Base-by-base conservation (phyloP, 2,329 filamentous ascomycete genomes). In the Claviceps digitariae region DNA sequence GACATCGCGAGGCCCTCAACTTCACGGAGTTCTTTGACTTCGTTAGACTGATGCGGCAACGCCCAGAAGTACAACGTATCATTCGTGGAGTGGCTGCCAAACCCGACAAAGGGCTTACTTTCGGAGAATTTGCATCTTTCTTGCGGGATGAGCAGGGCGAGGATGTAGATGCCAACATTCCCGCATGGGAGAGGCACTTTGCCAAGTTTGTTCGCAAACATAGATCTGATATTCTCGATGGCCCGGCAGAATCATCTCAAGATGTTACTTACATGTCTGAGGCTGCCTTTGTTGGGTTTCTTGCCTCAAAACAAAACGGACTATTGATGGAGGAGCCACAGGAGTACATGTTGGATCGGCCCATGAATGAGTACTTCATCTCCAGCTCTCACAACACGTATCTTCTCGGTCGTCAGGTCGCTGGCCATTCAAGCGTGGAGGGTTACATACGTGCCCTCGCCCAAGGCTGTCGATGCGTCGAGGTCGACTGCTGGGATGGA, bases 321-420 rank as follows among this genome's bases (percentile, higher is more conserved):
- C 76, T 86, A 2, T 77, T 89, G 44, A 70, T 77, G 29, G 77
- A 78, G 44, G 75, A 78, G 56, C 77, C 80, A n/a, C 69, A 78
- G 13, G 71, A 81, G 29, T 81, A 82, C 53, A 73, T 73, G 6
- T 80, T 96, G 52, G 83, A 95, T 63, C 82, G 87, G 25, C 93
- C 93, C 0, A 74, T 97, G 66, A 95, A 95, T 65, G 91, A 97
- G 65, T 98, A 98, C 69, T 96, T 90, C 73, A 93, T 98, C 59
- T 97, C 91, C 1, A 96, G 90, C 72, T 97, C 93, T 1, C 93
- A 98, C 75, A 98, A 98, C 69, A 98, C 93, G 0, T 98, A 98
- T 63, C 82, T 98, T 1, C 76, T 94, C 4, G 93, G 93, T 15
- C 84, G 90, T 52, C 93, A 98, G 67, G 84, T 97, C 2, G 86